A percentile compares a stretch with the other conserved stretches of the same genome.
Evolutionary conservation across 2,329 filamentous ascomycete species (phyloP).

Genomic region (Neopestalotiopsis sp.): DNA sequence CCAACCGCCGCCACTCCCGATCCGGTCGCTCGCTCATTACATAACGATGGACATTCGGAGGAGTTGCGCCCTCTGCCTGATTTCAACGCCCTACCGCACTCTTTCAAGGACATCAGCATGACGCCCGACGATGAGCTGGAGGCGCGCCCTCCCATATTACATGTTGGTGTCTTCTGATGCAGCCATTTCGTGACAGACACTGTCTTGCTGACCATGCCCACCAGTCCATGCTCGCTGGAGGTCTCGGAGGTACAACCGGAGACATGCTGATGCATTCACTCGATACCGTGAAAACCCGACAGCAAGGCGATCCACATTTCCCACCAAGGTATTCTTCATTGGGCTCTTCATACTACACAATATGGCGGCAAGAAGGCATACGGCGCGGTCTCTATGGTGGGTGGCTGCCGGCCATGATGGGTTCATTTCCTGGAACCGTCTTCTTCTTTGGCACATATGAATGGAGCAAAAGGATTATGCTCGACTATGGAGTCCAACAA

Average conservation of each 20-base stretch:
- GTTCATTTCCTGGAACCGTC: constrained; percentile 91
- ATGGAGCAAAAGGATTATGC: constrained; percentile 87
- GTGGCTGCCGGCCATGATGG: constrained; percentile 88
- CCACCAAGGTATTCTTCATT: constrained; percentile 93
- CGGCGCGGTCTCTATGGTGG: constrained; percentile 88
- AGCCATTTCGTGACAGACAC: constrained; percentile 24
- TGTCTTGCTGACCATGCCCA: constrained; percentile 27
- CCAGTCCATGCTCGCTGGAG: constrained; percentile 94
- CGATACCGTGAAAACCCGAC: constrained; percentile 97
- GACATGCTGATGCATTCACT: constrained; percentile 99
- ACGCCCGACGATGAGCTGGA: constrained; percentile 53
- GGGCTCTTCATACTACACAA: constrained; percentile 89
- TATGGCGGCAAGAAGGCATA: constrained; percentile 90
- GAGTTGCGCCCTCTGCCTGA: constrained; percentile 35
- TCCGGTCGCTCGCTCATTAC: constrained; percentile 36
- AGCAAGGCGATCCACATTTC: constrained; percentile 93
- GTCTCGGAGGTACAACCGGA: constrained; percentile 88
- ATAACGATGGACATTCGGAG: constrained; percentile 41
- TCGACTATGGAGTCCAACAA: constrained; percentile 82
- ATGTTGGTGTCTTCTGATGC: constrained; percentile 53
- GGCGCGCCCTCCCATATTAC: constrained; percentile 65
- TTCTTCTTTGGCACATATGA: constrained; percentile 98
- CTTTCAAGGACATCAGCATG: constrained; percentile 31
- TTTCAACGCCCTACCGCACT: constrained; percentile 30
- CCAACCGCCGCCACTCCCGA: constrained; percentile 35